These are phyloP conservation scores for Canavalia gladiata DNA, from an alignment of 306 rosid genomes.

Conservation along the genomic window DNA sequence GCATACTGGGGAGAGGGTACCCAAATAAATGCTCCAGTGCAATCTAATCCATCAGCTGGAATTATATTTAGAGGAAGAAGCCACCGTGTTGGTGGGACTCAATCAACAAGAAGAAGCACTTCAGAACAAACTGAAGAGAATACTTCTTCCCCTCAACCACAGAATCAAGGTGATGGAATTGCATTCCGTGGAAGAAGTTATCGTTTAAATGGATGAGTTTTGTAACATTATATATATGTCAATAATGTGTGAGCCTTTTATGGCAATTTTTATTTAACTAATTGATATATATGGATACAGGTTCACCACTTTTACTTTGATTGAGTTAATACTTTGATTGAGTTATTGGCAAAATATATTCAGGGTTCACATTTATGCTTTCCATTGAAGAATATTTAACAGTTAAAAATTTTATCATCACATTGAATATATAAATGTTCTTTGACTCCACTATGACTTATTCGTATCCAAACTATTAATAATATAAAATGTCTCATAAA, in stretches of 20 bases:
- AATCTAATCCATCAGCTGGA: constrained; percentile 68
- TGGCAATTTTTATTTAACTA: neutral
- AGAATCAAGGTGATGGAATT: constrained; percentile 43
- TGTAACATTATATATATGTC: neutral
- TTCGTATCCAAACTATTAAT: too few relatives aligned
- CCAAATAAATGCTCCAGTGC: constrained; percentile 74
- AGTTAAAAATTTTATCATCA: too few relatives aligned
- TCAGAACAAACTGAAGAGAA: constrained; percentile 42
- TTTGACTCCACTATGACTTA: too few relatives aligned
- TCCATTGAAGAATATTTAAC: too few relatives aligned
- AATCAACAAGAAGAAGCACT: constrained; percentile 41
- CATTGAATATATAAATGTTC: too few relatives aligned
- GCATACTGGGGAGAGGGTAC: constrained; percentile 83
- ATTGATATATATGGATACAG: neutral
- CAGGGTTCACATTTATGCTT: too few relatives aligned
- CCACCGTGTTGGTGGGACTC: constrained; percentile 59
- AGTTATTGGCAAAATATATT: too few relatives aligned
- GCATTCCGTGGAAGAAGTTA: constrained; percentile 66
- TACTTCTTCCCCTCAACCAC: constrained; percentile 38
- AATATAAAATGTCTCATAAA: too few relatives aligned
- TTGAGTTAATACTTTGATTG: too few relatives aligned
- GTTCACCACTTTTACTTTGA: too few relatives aligned
- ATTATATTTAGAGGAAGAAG: constrained; percentile 73
- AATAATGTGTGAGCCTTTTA: neutral
- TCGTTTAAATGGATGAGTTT: constrained; percentile 48